Conservation (phyloP, 805 yeast genomes). For the Pichia insulana region DNA sequence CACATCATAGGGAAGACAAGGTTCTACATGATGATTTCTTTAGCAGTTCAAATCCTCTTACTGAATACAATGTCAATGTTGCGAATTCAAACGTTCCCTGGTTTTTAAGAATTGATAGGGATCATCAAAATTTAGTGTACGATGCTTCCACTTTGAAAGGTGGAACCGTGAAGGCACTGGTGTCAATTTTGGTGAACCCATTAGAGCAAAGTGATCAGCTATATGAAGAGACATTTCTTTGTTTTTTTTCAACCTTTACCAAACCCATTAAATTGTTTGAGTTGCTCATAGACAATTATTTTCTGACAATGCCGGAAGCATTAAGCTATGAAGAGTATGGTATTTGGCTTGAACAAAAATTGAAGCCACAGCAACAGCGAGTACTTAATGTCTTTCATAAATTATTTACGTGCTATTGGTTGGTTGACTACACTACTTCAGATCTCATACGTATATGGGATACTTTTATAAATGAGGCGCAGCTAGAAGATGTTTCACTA, state of each 20-base stretch:
- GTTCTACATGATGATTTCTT: no score
- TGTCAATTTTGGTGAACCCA: constrained; percentile 76
- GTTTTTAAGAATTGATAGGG: constrained; percentile 65
- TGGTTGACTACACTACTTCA: constrained; percentile 45
- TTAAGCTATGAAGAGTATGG: constrained; percentile 74
- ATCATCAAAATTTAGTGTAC: constrained; percentile 36
- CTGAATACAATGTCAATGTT: constrained; percentile 15
- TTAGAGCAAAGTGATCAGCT: constrained; percentile 45
- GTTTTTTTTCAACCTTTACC: constrained; percentile 71
- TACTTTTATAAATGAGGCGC: constrained; percentile 14
- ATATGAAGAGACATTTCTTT: constrained; percentile 60
- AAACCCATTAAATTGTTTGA: constrained; percentile 54
- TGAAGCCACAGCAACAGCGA: constrained; percentile 55
- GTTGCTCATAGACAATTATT: constrained; percentile 54
- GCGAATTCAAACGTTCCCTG: constrained; percentile 38
- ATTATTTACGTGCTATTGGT: constrained; percentile 65
- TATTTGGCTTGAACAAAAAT: constrained; percentile 65
- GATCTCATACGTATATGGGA: constrained; percentile 28
- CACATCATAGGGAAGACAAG: not conserved
- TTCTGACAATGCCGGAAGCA: constrained; percentile 78
- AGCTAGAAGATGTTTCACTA: constrained; percentile 9
- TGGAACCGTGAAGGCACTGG: constrained; percentile 69
- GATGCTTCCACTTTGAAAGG: constrained; percentile 76
- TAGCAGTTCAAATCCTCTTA: no score
- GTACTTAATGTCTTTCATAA: constrained; percentile 60